Base-by-base conservation (phyloP, 2,329 filamentous ascomycete species). In the Aspergillus caelatus region DNA sequence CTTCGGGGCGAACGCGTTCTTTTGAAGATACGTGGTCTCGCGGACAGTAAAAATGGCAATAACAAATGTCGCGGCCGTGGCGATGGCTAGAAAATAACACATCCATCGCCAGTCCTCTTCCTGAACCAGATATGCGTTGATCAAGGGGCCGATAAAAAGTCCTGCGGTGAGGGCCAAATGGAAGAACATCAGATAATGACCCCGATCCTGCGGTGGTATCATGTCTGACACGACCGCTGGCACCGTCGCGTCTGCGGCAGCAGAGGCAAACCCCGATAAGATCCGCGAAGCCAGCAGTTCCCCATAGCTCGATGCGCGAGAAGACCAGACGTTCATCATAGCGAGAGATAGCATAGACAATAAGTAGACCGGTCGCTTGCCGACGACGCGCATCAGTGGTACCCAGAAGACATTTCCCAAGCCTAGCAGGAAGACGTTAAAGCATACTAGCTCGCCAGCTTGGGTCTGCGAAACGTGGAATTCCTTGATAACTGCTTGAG, bases 311-410 rank as follows among this genome's bases (percentile, higher is more conserved):
- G 65, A 68, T 3, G 76, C 74, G 3, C 63, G 67, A 2, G 67
- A 67, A 11, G 72, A 74, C 78, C 77, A 80, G 2, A 77, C 67
- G 41, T 78, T 78, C 60, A 75, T 74, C 39, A 69, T 72, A 28
- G 71, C 68, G 23, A 79, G 70, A 0, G 74, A 32, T 1, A 74
- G 53, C 61, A 79, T 70, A 3, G 77, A 72, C 8, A 76, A 19
- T 4, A 80, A 67, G 32, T 79, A 79, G 14, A 79, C 75, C 0
- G 77, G 78, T 19, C 77, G 69, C 57, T 79, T 79, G 2, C 78
- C 78, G 21, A 71, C 50, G 2, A 72, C 67, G 1, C 69, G 66
- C 69, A 71, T 70, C 21, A 72, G 61, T 0, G 70, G 70, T 0
- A 73, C 71, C 71, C 70, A 73, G 54, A 70, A 67, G 39, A 71